Percentiles rank a stretch among this genome's conserved stretches.
These are phyloP conservation scores for Poa pratensis DNA, from an alignment of 176 grass and related monocot genomes.

Conservation along the genomic window DNA sequence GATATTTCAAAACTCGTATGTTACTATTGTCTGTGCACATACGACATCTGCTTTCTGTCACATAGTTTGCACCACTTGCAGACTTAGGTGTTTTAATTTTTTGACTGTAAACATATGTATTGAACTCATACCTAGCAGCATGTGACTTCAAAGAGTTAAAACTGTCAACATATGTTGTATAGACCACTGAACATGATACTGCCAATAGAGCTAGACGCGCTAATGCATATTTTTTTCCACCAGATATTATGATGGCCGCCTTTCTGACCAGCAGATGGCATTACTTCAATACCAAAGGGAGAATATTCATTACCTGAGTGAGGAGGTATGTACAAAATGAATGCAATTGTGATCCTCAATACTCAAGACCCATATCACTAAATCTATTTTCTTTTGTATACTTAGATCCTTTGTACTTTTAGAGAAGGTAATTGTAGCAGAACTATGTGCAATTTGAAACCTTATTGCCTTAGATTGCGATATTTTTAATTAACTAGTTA, in stretches of 20 bases:
- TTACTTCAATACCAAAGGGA: conserved; percentile 96
- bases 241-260: conserved; percentile 84
- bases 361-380: conserved; percentile 25
- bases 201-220: background rate
- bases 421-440: background rate
- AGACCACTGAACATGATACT: conserved; percentile 8
- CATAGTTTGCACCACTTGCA: conserved; percentile 14
- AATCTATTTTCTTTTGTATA: conserved; percentile 29
- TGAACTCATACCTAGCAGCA: conserved; percentile 18
- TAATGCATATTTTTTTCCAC: conserved; percentile 13
- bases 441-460: background rate
- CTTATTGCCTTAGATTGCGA: background rate
- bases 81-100: conserved; percentile 7
- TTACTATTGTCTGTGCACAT: conserved; percentile 23
- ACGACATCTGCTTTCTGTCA: background rate
- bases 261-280: conserved; percentile 99
- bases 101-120: conserved; percentile 7
- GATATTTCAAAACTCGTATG: background rate
- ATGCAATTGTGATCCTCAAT: conserved; percentile 12
- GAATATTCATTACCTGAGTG: conserved; percentile 98
- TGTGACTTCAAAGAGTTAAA: conserved; percentile 11
- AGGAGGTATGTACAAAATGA: conserved; percentile 68
- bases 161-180: background rate
- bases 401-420: background rate
- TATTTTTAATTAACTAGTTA: conserved; percentile 1